Evolutionary conservation across 1,284 basidiomycete genomes (phyloP).

Genomic region (Malassezia sp.): DNA sequence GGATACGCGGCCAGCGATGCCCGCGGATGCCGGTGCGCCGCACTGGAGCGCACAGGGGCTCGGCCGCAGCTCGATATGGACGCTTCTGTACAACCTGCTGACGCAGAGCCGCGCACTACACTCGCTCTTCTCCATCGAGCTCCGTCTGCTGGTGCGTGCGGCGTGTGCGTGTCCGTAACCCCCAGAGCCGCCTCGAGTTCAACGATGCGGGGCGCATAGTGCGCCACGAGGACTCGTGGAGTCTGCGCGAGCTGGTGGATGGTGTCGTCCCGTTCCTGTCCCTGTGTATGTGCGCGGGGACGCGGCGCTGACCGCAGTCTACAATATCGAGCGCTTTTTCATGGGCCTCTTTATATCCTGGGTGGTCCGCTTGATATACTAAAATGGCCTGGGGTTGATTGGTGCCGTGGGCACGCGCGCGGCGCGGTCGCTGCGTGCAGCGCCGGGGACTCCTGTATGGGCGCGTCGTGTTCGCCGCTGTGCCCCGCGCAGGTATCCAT

Average conservation of each 20-base stretch:
- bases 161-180: not conserved
- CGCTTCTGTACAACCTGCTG: conserved; percentile 32
- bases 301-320: conserved; percentile 4
- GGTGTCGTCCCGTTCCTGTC: conserved; percentile 40
- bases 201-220: conserved; percentile 45
- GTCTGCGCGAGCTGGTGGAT: conserved; percentile 42
- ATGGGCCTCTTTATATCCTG: conserved; percentile 7
- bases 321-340: conserved; percentile 9
- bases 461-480: too few relatives aligned
- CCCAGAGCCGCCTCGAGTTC: conserved; percentile 40
- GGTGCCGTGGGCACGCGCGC: too few relatives aligned
- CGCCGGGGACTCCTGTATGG: too few relatives aligned
- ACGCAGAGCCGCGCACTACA: conserved; percentile 32
- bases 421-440: too few relatives aligned
- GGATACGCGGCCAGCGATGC: conserved; percentile 22
- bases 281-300: conserved; percentile 11
- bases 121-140: conserved; percentile 36
- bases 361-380: conserved; percentile 2
- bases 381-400: too few relatives aligned
- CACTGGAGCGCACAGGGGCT: conserved; percentile 38
- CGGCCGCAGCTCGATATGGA: conserved; percentile 30
- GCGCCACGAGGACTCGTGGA: conserved; percentile 45
- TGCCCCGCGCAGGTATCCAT: too few relatives aligned
- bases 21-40: conserved; percentile 31
- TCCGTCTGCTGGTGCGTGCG: conserved; percentile 28